These are phyloP conservation scores for Pouteria glomerata DNA, from an alignment of 148 eudicot species.

Conservation along the genomic window DNA sequence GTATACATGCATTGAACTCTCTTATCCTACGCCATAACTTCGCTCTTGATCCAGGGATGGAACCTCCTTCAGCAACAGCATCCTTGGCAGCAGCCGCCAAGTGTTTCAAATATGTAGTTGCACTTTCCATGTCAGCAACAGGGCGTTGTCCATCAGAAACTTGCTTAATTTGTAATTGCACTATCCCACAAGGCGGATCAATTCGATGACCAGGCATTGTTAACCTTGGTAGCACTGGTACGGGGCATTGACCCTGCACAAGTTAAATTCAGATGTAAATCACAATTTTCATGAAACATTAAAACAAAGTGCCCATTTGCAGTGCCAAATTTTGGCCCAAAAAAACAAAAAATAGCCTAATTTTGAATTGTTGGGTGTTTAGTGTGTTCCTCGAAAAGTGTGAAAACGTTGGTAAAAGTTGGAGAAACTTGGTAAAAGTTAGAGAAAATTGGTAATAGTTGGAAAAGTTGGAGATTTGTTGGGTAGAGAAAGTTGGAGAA, in stretches of 20 bases:
- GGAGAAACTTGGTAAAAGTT: too few relatives aligned
- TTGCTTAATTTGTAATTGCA: slow-evolving; percentile 38
- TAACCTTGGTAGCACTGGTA: slow-evolving; percentile 83
- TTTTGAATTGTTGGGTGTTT: too few relatives aligned
- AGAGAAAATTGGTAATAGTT: too few relatives aligned
- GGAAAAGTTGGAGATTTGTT: too few relatives aligned
- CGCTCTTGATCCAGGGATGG: slow-evolving; percentile 97
- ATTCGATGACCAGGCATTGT: slow-evolving; percentile 99
- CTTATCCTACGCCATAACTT: slow-evolving; percentile 96
- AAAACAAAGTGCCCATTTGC: too few relatives aligned
- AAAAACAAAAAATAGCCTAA: too few relatives aligned
- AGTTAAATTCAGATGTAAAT: slow-evolving; percentile 11
- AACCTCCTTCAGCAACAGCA: slow-evolving; percentile 96
- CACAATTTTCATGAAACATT: slow-evolving; percentile 1
- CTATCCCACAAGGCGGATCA: slow-evolving; percentile 98
- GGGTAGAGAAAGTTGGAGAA: too few relatives aligned
- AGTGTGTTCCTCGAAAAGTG: too few relatives aligned
- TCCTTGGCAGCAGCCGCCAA: slow-evolving; percentile 96
- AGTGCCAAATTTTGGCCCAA: too few relatives aligned
- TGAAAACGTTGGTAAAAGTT: too few relatives aligned
- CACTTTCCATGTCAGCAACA: slow-evolving; percentile 60
- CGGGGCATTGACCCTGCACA: slow-evolving; percentile 82
- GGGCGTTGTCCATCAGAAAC: slow-evolving; percentile 38
- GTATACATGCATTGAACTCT: slow-evolving; percentile 94
- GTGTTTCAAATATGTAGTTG: slow-evolving; percentile 82